phyloP scores from a whole-genome alignment of 805 yeast species.

The Myxozyma lipomycoides region DNA sequence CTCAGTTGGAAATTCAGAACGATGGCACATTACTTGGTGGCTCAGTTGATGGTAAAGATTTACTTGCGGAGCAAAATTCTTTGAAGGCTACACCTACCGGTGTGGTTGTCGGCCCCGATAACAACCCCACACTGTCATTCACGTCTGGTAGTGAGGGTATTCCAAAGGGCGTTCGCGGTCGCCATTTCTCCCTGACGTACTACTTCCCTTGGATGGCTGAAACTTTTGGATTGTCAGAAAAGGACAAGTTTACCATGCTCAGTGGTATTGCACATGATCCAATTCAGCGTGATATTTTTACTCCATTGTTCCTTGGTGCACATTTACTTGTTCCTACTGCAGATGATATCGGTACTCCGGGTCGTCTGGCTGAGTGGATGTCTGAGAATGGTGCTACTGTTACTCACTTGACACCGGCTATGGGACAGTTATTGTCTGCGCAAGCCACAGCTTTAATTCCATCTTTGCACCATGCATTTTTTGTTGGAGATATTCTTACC shows the following conservation, averaged over 20 bases:
- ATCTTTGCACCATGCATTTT: conserved; percentile 87
- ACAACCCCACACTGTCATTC: conserved; percentile 92
- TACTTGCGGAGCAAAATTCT: conserved; percentile 46
- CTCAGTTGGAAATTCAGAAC: conserved; percentile 70
- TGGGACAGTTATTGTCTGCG: conserved; percentile 96
- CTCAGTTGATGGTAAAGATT: conserved; percentile 42
- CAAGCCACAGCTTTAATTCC: conserved; percentile 90
- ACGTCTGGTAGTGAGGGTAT: conserved; percentile 98
- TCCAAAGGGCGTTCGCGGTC: conserved; percentile 97
- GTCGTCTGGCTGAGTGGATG: conserved; percentile 97
- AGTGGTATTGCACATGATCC: conserved; percentile 99
- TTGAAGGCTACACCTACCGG: conserved; percentile 63
- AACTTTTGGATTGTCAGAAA: conserved; percentile 67
- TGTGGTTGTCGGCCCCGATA: conserved; percentile 93
- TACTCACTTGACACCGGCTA: conserved; percentile 97
- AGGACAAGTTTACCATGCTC: conserved; percentile 92
- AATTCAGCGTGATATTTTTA: conserved; percentile 97
- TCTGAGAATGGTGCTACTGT: conserved; percentile 84
- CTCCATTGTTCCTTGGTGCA: conserved; percentile 95
- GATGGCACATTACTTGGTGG: conserved; percentile 67
- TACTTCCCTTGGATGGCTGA: conserved; percentile 99
- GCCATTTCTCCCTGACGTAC: conserved; percentile 94
- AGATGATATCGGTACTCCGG: conserved; percentile 98
- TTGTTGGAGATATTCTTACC: conserved; percentile 95
- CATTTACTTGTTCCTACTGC: conserved; percentile 87